Conservation (phyloP, 73 alveolate species). For the Effrenium voratum region DNA sequence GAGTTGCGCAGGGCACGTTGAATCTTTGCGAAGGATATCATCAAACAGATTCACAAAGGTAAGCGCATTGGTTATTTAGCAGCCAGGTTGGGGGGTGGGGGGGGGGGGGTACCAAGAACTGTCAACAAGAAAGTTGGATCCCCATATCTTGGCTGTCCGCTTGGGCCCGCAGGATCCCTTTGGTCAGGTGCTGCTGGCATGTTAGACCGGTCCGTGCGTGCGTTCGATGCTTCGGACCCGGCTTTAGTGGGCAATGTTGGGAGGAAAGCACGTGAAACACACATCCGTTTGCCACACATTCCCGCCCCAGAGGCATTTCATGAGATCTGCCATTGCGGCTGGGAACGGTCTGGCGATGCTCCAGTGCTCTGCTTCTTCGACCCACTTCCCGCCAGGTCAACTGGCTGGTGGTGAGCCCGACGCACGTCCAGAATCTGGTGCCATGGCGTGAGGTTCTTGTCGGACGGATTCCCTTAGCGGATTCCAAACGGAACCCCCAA, state of each 20-base stretch:
- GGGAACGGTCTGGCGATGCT: background rate
- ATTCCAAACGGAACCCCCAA: too few relatives aligned
- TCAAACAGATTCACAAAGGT: background rate
- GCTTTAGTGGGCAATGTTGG: too few relatives aligned
- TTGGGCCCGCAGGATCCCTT: constrained; percentile 20
- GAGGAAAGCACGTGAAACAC: too few relatives aligned
- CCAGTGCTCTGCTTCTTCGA: background rate
- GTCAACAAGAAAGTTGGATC: too few relatives aligned
- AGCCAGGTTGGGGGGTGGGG: too few relatives aligned
- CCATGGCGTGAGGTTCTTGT: too few relatives aligned
- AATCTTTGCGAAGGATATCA: background rate
- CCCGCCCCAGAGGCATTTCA: background rate
- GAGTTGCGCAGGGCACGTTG: too few relatives aligned
- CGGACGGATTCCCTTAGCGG: too few relatives aligned
- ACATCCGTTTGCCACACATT: too few relatives aligned
- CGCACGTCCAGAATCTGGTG: constrained; percentile 77
- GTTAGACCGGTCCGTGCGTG: too few relatives aligned
- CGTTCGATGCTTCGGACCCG: too few relatives aligned
- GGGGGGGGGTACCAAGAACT: too few relatives aligned
- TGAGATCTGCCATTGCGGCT: background rate
- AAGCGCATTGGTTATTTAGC: background rate
- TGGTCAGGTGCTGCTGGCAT: constrained; percentile 40
- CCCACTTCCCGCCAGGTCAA: constrained; percentile 1
- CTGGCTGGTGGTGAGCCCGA: constrained; percentile 64
- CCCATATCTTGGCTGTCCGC: background rate